Percentiles rank a stretch among this genome's conserved stretches.
phyloP scores from a whole-genome alignment of 108 stramenopile species.

The Fistulifera pelliculosa region DNA sequence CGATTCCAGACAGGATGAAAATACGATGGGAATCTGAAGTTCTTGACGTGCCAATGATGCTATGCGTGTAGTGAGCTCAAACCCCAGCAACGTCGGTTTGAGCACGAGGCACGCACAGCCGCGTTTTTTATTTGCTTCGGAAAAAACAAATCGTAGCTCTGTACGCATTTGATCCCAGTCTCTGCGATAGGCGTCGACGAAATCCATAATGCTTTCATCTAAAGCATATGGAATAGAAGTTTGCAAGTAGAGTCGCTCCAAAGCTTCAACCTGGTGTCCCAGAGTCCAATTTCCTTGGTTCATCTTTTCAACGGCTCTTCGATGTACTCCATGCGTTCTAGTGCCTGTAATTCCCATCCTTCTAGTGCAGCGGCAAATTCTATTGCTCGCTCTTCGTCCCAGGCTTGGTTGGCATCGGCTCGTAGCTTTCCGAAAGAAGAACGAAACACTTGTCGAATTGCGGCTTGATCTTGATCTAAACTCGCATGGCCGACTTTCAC shows the following conservation, averaged over 20 bases:
- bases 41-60: constrained; percentile 55
- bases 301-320: constrained; percentile 63
- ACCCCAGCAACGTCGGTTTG: constrained; percentile 76
- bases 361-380: constrained; percentile 35
- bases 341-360: constrained; percentile 16
- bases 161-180: constrained; percentile 31
- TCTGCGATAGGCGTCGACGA: constrained; percentile 31
- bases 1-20: constrained; percentile 74
- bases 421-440: constrained; percentile 20
- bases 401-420: constrained; percentile 73
- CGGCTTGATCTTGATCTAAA: constrained; percentile 9
- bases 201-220: constrained; percentile 72
- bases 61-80: constrained; percentile 60
- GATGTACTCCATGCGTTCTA: constrained; percentile 49
- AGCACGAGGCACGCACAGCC: constrained; percentile 72
- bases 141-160: constrained; percentile 30
- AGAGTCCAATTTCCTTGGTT: constrained; percentile 30
- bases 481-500: constrained; percentile 65
- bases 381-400: constrained; percentile 33
- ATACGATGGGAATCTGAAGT: constrained; percentile 55
- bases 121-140: constrained; percentile 4
- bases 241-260: constrained; percentile 36
- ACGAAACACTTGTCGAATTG: background rate
- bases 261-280: constrained; percentile 31
- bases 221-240: constrained; percentile 55